phyloP scores from a whole-genome alignment of 441 rosid species.

The Erodium chrysanthum region DNA sequence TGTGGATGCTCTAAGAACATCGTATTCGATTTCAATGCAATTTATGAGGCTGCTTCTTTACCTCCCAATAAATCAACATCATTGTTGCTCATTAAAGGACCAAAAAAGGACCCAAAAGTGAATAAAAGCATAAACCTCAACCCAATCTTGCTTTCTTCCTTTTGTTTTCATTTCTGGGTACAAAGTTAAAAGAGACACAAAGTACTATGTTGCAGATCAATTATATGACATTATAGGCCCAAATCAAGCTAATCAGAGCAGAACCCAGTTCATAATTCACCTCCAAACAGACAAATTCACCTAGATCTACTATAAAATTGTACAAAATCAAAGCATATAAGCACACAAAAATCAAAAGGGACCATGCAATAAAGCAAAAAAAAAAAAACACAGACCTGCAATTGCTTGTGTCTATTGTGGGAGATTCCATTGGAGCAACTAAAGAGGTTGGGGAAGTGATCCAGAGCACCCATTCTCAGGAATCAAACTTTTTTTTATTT shows the following conservation, averaged over 20 bases:
- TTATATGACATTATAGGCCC: neutral
- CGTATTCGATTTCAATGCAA: neutral
- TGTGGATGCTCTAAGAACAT: too few relatives aligned
- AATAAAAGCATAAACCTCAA: too few relatives aligned
- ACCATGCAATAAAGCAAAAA: neutral
- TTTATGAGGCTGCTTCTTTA: neutral
- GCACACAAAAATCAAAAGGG: neutral
- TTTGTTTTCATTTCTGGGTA: too few relatives aligned
- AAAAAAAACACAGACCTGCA: conserved; percentile 44
- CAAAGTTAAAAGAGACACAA: too few relatives aligned
- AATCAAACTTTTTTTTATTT: neutral
- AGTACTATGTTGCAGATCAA: too few relatives aligned
- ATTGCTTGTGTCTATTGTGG: conserved; percentile 50
- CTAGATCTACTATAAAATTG: neutral
- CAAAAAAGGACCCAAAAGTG: neutral
- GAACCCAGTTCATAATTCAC: neutral
- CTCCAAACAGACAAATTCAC: neutral
- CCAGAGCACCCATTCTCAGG: conserved; percentile 64
- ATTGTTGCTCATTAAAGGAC: neutral
- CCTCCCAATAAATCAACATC: neutral
- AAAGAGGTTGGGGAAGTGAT: conserved; percentile 63
- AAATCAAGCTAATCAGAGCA: neutral
- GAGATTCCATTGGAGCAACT: conserved; percentile 53
- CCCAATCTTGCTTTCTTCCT: too few relatives aligned
- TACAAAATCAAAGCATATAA: neutral